Evolutionary conservation across 495 filamentous ascomycete genomes (phyloP).

Genomic region (Aspergillus avenaceus): DNA sequence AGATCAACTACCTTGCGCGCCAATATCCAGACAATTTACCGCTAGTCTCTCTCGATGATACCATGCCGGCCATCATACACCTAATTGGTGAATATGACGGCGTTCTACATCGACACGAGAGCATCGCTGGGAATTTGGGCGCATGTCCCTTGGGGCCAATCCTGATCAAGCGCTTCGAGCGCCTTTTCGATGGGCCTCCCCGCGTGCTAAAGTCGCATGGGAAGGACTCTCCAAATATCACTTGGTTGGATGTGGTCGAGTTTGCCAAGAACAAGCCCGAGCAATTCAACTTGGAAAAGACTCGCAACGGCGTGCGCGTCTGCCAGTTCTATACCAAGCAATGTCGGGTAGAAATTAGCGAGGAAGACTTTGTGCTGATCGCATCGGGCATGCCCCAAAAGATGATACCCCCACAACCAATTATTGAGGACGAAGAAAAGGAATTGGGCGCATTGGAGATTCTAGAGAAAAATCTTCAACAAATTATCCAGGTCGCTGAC

Average conservation of each 20-base stretch:
- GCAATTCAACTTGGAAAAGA: constrained; percentile 71
- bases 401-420: constrained; percentile 76
- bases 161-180: constrained; percentile 78
- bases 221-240: constrained; percentile 59
- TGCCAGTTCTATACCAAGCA: constrained; percentile 82
- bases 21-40: constrained; percentile 59
- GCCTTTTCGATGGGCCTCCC: constrained; percentile 77
- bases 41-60: constrained; percentile 56
- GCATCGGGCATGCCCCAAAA: constrained; percentile 76
- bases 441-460: constrained; percentile 82
- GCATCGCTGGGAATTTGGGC: constrained; percentile 78
- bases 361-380: constrained; percentile 82
- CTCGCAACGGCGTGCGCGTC: constrained; percentile 59
- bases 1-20: constrained; percentile 79
- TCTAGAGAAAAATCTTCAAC: constrained; percentile 67
- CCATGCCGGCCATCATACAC: constrained; percentile 56
- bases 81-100: constrained; percentile 77
- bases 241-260: constrained; percentile 81
- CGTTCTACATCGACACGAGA: constrained; percentile 79
- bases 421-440: constrained; percentile 81
- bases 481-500: constrained; percentile 76
- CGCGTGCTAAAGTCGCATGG: constrained; percentile 61
- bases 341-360: constrained; percentile 76
- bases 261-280: constrained; percentile 77
- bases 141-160: constrained; percentile 79